A percentile compares a stretch with the other conserved stretches of the same genome.
Evolutionary conservation across 2,329 filamentous ascomycete genomes (phyloP).

Genomic region (Purpureocillium lavendulum): DNA sequence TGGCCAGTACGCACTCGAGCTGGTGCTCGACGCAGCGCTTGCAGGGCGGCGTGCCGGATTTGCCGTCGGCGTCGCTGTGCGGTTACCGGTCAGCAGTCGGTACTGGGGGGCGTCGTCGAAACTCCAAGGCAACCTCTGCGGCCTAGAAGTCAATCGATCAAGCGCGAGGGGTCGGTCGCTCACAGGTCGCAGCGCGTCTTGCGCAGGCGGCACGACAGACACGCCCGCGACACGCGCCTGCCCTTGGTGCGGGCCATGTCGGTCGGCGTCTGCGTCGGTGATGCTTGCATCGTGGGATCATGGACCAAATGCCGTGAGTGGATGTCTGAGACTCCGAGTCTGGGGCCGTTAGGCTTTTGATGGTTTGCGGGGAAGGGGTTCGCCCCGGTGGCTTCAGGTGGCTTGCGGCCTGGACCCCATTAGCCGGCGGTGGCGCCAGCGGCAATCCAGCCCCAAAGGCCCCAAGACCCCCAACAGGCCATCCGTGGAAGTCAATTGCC

Average conservation of each 20-base stretch:
- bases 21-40: constrained; percentile 27
- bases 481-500: too few species aligned
- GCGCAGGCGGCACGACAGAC: constrained; percentile 20
- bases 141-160: too few species aligned
- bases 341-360: constrained; percentile 3
- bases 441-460: too few species aligned
- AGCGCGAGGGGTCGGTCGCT: too few species aligned
- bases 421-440: too few species aligned
- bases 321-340: background rate
- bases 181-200: constrained; percentile 24
- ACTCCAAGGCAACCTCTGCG: background rate
- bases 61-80: constrained; percentile 21
- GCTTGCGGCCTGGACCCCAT: too few species aligned
- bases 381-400: too few species aligned
- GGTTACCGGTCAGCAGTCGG: constrained; percentile 5
- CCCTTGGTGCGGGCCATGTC: constrained; percentile 9
- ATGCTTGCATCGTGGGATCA: constrained; percentile 5
- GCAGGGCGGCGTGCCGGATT: constrained; percentile 26
- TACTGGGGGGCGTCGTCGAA: background rate
- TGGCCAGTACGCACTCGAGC: constrained; percentile 30
- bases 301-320: constrained; percentile 1
- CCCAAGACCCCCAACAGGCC: too few species aligned
- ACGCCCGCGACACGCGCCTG: constrained; percentile 23
- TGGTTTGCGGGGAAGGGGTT: constrained; percentile 1
- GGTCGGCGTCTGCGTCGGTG: constrained; percentile 10